Evolutionary conservation across 306 rosid genomes (phyloP).

Genomic region (Quillaja saponaria): DNA sequence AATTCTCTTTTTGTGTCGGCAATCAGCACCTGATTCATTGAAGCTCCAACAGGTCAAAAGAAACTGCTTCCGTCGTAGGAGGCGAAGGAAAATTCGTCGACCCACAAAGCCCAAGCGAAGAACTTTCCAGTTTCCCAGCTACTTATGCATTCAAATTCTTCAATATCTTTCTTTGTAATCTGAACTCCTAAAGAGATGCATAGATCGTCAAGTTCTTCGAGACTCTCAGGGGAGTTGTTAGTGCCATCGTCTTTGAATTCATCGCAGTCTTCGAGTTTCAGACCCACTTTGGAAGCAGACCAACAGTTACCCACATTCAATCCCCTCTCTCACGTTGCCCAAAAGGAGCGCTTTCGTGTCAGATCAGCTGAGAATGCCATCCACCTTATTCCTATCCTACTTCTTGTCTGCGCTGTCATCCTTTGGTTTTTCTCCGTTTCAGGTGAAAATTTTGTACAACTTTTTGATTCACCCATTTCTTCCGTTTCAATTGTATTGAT

Average conservation of each 20-base stretch:
- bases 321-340: conserved; percentile 73
- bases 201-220: conserved; percentile 37
- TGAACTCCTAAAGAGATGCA: conserved; percentile 36
- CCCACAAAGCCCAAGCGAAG: conserved; percentile 1
- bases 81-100: not conserved
- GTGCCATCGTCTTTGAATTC: conserved; percentile 21
- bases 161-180: not conserved
- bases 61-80: too few species aligned
- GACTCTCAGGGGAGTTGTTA: conserved; percentile 16
- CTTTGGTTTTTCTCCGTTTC: conserved; percentile 87
- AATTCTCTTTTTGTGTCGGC: too few species aligned
- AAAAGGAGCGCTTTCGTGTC: conserved; percentile 55
- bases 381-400: conserved; percentile 79
- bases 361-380: conserved; percentile 62
- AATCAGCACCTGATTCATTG: too few species aligned
- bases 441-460: conserved; percentile 10
- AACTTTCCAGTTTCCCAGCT: too few species aligned
- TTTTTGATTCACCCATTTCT: not conserved
- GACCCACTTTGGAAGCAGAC: conserved; percentile 26
- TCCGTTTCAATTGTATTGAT: too few species aligned
- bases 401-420: conserved; percentile 70
- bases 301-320: conserved; percentile 62
- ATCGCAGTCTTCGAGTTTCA: conserved; percentile 7
- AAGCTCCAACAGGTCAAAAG: too few species aligned
- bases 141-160: not conserved